Conservation (phyloP, 345 rosid species). For the Dipteronia dyeriana region DNA sequence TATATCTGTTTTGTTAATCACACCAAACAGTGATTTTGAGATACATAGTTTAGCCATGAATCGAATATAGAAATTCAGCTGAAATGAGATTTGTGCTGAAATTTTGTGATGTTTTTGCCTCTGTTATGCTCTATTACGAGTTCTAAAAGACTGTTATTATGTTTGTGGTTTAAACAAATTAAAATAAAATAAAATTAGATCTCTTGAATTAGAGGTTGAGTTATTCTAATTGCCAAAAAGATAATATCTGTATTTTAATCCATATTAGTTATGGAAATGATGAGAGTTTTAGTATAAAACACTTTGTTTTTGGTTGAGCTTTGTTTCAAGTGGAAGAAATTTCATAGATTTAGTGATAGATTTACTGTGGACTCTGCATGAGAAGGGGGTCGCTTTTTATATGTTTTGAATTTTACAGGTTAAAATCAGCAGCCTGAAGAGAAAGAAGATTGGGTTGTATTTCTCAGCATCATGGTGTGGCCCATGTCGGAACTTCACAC, state of each 20-base stretch:
- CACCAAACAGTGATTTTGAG: neutral
- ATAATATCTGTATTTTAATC: neutral
- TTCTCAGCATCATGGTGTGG: constrained; percentile 91
- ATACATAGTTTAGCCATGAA: neutral
- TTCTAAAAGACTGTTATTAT: neutral
- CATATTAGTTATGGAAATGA: no score
- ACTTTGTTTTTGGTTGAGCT: no score
- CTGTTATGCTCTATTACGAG: no score
- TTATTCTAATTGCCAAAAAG: neutral
- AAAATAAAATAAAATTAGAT: neutral
- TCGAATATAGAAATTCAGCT: neutral
- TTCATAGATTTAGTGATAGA: neutral
- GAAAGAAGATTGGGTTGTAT: constrained; percentile 75
- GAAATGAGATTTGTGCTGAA: neutral
- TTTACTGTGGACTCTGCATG: neutral
- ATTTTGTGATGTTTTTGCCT: constrained; percentile 2
- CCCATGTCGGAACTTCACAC: constrained; percentile 70
- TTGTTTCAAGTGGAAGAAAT: neutral
- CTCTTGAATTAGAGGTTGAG: neutral
- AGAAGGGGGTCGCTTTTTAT: no score
- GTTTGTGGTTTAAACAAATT: no score
- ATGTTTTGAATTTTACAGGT: constrained; percentile 41
- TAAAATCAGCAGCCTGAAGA: constrained; percentile 63
- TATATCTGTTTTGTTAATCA: no score
- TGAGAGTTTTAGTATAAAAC: no score